Percentiles rank a stretch among this genome's conserved stretches.
Conservation (phyloP, 345 rosid species). For the Erodium maritimum region DNA sequence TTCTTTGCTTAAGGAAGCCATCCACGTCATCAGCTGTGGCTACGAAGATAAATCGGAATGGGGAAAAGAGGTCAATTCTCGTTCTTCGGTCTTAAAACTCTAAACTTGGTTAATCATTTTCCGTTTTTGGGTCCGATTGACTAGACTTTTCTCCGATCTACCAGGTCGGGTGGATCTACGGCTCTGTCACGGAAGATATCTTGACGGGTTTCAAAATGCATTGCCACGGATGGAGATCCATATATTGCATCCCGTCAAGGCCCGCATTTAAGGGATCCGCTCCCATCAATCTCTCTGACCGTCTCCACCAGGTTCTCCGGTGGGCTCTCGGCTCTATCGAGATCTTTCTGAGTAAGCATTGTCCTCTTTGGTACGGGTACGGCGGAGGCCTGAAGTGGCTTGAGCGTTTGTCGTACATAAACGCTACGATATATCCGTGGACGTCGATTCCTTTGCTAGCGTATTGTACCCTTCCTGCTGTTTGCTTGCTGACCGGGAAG, state of each 20-base stretch:
- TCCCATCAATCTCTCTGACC: slow-evolving; percentile 51
- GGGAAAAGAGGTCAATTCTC: slow-evolving; percentile 57
- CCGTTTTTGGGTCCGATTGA: too few relatives aligned
- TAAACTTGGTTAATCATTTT: too few relatives aligned
- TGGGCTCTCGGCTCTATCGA: slow-evolving; percentile 64
- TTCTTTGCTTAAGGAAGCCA: slow-evolving; percentile 57
- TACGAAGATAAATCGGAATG: slow-evolving; percentile 67
- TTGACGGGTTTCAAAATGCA: slow-evolving; percentile 73
- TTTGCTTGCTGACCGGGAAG: slow-evolving; percentile 59
- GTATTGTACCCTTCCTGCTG: slow-evolving; percentile 59
- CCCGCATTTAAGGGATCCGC: slow-evolving; percentile 59
- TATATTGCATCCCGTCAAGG: slow-evolving; percentile 46
- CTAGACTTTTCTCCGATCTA: background rate
- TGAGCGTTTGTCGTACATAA: slow-evolving; percentile 57
- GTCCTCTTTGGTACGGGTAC: slow-evolving; percentile 70
- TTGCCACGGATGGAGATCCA: slow-evolving; percentile 71
- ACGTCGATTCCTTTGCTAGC: slow-evolving; percentile 53
- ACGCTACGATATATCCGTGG: slow-evolving; percentile 49
- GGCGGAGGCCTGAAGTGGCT: slow-evolving; percentile 59
- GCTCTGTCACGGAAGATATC: slow-evolving; percentile 54
- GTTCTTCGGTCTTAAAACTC: too few relatives aligned
- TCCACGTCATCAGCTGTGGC: slow-evolving; percentile 65
- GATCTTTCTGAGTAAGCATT: slow-evolving; percentile 59
- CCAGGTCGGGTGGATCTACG: slow-evolving; percentile 62
- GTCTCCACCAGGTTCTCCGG: slow-evolving; percentile 49